Evolutionary conservation across 2,329 filamentous ascomycete species (phyloP), one percentile per base, ranked within the genome.

Genomic region (Byssoonygena ceratinophila): DNA sequence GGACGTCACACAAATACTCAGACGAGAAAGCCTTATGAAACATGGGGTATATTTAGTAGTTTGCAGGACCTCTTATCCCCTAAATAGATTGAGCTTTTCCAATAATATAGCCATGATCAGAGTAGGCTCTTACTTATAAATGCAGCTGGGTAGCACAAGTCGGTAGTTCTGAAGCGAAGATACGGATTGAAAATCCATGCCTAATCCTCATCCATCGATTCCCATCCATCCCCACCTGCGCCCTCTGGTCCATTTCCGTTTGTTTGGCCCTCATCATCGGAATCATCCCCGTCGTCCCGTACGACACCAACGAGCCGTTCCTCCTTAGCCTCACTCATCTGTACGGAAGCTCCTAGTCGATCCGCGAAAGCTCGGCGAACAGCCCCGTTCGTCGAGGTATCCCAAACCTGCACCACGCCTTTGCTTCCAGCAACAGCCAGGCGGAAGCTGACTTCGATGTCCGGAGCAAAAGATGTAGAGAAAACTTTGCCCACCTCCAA

Each of bases 401-500:
- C 91, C 92, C 92, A 98, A 50, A 98, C 83, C 67, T 94, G 87
- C 64, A 97, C 82, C 32, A 81, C 80, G 43, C 92, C 92, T 73
- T 94, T 94, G 75, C 90, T 97, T 52, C 92, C 92, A 5, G 91
- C 92, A 16, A 98, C 88, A 1, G 90, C 87, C 41, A 98, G 76
- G 51, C 92, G 79, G 77, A 97, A 98, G 22, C 87, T 86, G 8
- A 97, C 89, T 69, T 92, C 87, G 31, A 82, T 70, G 66, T 98
- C 92, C 0, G 92, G 91, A 3, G 86, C 92, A 68, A 97, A 98
- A 5, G 79, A 80, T 1, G 90, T 85, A 9, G 87, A 87, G 70
- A 98, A 98, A 34, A 98, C 85, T 71, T 91, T 94, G 55, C 92
- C 92, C 16, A 98, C 87, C 51, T 94, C 92, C 43, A 97, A 74